Evolutionary conservation across 495 filamentous ascomycete species (phyloP).

Genomic region (Ascobolus immersus): DNA sequence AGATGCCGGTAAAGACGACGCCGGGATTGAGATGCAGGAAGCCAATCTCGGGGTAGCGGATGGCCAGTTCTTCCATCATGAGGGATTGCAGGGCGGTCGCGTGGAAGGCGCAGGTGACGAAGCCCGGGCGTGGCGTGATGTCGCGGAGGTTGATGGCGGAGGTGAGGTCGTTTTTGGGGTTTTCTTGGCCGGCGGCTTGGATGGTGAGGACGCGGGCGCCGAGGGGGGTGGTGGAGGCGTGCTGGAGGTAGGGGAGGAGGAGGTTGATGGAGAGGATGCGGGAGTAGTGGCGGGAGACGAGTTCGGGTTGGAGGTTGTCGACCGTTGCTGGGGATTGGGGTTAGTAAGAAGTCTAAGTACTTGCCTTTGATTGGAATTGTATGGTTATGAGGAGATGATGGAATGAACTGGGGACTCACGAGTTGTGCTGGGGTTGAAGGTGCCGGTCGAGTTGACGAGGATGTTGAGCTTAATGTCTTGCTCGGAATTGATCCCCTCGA

Average conservation of each 20-base stretch:
- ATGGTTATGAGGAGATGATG: slow-evolving; percentile 3
- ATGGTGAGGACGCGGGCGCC: slow-evolving; percentile 10
- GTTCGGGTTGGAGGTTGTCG: slow-evolving; percentile 11
- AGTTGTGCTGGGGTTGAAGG: too few relatives aligned
- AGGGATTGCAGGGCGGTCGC: slow-evolving; percentile 10
- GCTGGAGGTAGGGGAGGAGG: slow-evolving; percentile 10
- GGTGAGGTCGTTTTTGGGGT: slow-evolving; percentile 6
- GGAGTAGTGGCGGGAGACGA: slow-evolving; percentile 13
- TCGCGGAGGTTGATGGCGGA: slow-evolving; percentile 10
- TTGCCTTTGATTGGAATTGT: slow-evolving; percentile 7
- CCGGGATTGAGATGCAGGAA: slow-evolving; percentile 10
- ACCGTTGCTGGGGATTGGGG: too few relatives aligned
- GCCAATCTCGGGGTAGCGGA: slow-evolving; percentile 6
- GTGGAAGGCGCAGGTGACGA: slow-evolving; percentile 6
- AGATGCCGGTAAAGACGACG: slow-evolving; percentile 8
- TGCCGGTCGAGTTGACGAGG: too few relatives aligned
- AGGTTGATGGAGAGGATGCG: too few relatives aligned
- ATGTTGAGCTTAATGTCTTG: too few relatives aligned
- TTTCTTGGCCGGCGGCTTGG: slow-evolving; percentile 4
- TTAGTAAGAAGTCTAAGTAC: too few relatives aligned
- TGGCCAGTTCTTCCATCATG: slow-evolving; percentile 10
- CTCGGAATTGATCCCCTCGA: too few relatives aligned
- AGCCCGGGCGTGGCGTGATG: slow-evolving; percentile 1
- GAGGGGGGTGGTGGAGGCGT: slow-evolving; percentile 3
- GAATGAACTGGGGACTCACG: slow-evolving; percentile 8